Evolutionary conservation across 2,329 filamentous ascomycete species (phyloP), one percentile per base, ranked within the genome.

Genomic region (Aspergillus floridensis): DNA sequence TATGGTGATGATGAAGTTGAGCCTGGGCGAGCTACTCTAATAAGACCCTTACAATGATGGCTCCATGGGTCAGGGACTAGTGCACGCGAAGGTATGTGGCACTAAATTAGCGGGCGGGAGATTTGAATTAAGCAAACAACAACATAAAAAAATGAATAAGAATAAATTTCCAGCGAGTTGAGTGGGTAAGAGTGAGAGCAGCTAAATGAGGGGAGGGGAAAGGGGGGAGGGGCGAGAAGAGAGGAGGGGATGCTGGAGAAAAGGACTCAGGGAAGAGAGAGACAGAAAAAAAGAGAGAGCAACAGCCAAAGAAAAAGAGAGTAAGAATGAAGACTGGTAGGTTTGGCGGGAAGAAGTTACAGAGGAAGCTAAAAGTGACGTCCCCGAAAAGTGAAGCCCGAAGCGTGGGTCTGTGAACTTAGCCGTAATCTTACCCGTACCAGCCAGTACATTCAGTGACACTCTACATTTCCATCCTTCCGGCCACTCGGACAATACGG

Each of bases 41-140:
- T 49, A 53, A 57, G 61, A 56, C 55, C 50, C 47, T 53, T 60
- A 61, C 29, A 19, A 44, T 19, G 24, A 51, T 38, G 48, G 61
- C 57, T 61, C 61, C 59, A 61, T 63, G 61, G 61, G 50, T 55
- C 56, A 24, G 53, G 53, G 48, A 49, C 35, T 32, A 52, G 41
- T 55, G 55, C 49, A 41, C 50, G 53, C 46, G 19, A 55, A 38
- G 55, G 52, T 49, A 46, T 49, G 38, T 44, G 38, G 38, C 14
- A 44, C 38, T 44, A 44, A 44, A 44, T 44, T 44, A 44, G 38
- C 38, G 38, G 38, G 19, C 38, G 38, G 5, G 38, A 35, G 16
- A 38, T 14, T n/a, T 38, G 41, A 10, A 22, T 53, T 44, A 21
- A n/a, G 24, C 51, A 22, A 44, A 35, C 19, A 21, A n/a, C 7